Base-by-base conservation (phyloP, 2,329 filamentous ascomycete genomes). In the Pyrenochaeta sp. region DNA sequence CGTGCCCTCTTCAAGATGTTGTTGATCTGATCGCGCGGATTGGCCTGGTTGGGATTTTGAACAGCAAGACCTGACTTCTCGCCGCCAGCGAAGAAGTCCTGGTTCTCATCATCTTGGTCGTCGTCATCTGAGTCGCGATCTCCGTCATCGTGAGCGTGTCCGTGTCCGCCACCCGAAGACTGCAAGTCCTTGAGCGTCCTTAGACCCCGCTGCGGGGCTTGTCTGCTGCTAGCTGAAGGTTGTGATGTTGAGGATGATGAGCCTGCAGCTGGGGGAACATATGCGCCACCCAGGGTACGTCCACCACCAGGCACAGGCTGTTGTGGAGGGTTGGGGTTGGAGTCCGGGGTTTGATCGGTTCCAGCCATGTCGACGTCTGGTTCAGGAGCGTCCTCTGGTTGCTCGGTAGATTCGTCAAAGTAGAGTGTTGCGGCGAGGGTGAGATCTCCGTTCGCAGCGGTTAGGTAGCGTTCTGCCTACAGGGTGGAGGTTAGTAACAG, bases 41-140 rank as follows among this genome's bases (percentile, higher is more conserved):
- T 72, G 78, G 75, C 60, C 45, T 85, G 82, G 69, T 85, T 83
- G 1, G 87, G 87, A 67, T 89, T 88, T 72, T 89, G 85, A 54
- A 90, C 87, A 6, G 87, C 87, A 27, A 90, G 78, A n/a, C 86
- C 87, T 30, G 91, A 94, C 83, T 95, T 95, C 79, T 94, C 92
- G 34, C 92, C 92, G 50, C 92, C 92, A 22, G 92, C 90, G 76
- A 93, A 95, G 62, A 93, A 81, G 71, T 95, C 91, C 57, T 82
- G 81, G 27, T 83, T 82, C 62, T 87, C 84, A 36, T 86, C 82
- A 28, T 88, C 85, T 1, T 89, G 83, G 1, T 84, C 80, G 15
- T 88, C 85, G 3, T 85, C 83, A n/a, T 89, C 85, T 50, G 87
- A 85, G 19, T 86, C 83, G 52, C 88, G 81, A 46, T 72, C 71